Evolutionary conservation across 495 filamentous ascomycete genomes (phyloP), one percentile per base, ranked within the genome.

Genomic region (Thermothielavioides terrestris): DNA sequence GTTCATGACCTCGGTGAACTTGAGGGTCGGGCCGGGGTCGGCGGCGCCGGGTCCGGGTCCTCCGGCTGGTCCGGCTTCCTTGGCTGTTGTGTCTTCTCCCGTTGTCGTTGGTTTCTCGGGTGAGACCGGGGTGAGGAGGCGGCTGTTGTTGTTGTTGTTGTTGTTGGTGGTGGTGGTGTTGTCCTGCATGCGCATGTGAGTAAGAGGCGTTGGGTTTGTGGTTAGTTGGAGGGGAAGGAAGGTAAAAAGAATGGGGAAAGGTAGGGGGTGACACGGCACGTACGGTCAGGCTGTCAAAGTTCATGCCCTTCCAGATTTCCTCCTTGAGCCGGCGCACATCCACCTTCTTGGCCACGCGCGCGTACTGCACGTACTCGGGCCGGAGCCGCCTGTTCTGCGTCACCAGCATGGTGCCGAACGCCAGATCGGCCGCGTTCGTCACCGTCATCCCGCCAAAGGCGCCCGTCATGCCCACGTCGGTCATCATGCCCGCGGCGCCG

Each of bases 311-410:
- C 94, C 94, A 99, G 61, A 99, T 82, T 63, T 99, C 89, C 64
- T 90, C 85, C 71, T 99, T 99, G 58, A 99, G 69, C 62, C 89
- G 73, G 42, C 91, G 76, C 0, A 97, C 89, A 61, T 99, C 94
- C n/a, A 99, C 94, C 74, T 97, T 99, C 78, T 95, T 99, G 12
- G 94, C 94, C 21, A 94, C 85, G 23, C 89, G 77, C 15, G 94
- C 94, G 64, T 95, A 99, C 62, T 95, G 87, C 25, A 99, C 88
- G 52, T 99, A 97, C 64, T 97, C 92, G 1, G 92, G 94, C 56
- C 91, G 69, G 27, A 91, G 63, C 37, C 92, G 72, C 41, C 91
- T 69, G 52, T 76, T 85, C 62, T 91, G 85, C 10, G 91, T 95
- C n/a, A 99, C 89, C 8, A 99, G 74, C 59, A 95, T 88, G 7